Conservation (phyloP, 257 asterid genomes). For the Plantago elongata region DNA sequence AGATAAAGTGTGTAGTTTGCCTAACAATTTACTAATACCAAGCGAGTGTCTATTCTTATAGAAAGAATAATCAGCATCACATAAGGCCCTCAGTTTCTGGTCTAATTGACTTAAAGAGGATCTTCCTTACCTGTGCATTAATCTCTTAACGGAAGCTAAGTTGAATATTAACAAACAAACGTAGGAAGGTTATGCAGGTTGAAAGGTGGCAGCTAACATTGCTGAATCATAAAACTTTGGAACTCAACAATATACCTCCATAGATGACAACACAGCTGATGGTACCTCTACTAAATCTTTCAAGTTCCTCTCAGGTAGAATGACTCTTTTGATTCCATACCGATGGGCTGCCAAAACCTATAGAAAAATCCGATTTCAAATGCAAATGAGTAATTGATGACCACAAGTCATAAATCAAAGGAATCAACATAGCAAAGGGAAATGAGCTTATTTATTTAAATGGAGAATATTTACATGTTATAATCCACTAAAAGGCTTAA, state of each 20-base stretch:
- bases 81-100: too few relatives aligned
- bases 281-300: constrained; percentile 97
- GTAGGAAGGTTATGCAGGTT: not conserved
- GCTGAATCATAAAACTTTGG: constrained; percentile 3
- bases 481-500: not conserved
- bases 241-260: constrained; percentile 57
- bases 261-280: constrained; percentile 64
- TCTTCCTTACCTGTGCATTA: too few relatives aligned
- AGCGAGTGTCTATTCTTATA: too few relatives aligned
- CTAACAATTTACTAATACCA: too few relatives aligned
- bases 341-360: constrained; percentile 99
- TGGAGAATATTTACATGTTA: not conserved
- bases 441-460: not conserved
- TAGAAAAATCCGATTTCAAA: constrained; percentile 1
- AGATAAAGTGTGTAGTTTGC: too few relatives aligned
- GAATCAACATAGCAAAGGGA: not conserved
- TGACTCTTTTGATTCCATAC: constrained; percentile 88
- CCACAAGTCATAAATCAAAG: constrained; percentile 10
- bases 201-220: not conserved
- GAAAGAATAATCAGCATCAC: too few relatives aligned
- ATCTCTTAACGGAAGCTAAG: not conserved
- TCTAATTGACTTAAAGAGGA: too few relatives aligned
- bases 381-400: not conserved
- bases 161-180: not conserved
- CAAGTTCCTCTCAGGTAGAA: constrained; percentile 89